Base-by-base conservation (phyloP, 306 rosid genomes). In the Citrullus mucosospermus region DNA sequence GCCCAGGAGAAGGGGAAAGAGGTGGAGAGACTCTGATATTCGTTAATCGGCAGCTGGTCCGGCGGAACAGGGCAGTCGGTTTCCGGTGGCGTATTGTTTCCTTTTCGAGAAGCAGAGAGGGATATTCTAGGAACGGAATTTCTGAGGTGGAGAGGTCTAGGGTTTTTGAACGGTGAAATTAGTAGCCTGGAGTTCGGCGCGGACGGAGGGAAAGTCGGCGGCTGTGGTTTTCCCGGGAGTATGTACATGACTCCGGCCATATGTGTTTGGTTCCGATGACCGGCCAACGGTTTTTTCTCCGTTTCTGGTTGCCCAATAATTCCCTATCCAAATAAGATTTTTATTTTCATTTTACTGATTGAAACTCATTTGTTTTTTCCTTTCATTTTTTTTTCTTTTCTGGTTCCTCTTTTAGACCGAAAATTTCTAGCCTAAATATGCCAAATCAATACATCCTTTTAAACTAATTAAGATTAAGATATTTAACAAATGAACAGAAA, bases 1-100 rank as follows among this genome's bases (percentile, higher is more conserved):
- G 97, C 97, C 98, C 97, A 92, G 1, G 95, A 89, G 79, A 92
- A 94, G 5, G 98, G 98, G 81, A 94, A 90, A 18, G 93, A 90
- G 0, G 90, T 87, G 1, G 96, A 92, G 10, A 94, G 88, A 2
- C 85, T 84, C 41, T 94, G 89, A 83, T 88, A 94, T 83, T 94
- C 98, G 84, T 90, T 90, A 8, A 94, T 85, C 36, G 98, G 98
- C 54, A 75, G 97, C 77, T 94, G 97, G 15, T 92, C 96, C 10
- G 14, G 65, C 5, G 98, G 98, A 72, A 94, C 96, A 70, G 98
- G 98, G 81, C 98, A 94, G 79, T 79, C 86, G 61, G 91, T 83
- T 68, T 89, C 92, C 12, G 96, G 84, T 6, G 88, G 87, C n/a
- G 67, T 57, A 82, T 81, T 82, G 75, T 84, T 83, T 66, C 82